A percentile compares a stretch with the other conserved stretches of the same genome.
These are phyloP conservation scores for Hirschfeldia incana DNA, from an alignment of 345 rosid genomes.

Conservation along the genomic window DNA sequence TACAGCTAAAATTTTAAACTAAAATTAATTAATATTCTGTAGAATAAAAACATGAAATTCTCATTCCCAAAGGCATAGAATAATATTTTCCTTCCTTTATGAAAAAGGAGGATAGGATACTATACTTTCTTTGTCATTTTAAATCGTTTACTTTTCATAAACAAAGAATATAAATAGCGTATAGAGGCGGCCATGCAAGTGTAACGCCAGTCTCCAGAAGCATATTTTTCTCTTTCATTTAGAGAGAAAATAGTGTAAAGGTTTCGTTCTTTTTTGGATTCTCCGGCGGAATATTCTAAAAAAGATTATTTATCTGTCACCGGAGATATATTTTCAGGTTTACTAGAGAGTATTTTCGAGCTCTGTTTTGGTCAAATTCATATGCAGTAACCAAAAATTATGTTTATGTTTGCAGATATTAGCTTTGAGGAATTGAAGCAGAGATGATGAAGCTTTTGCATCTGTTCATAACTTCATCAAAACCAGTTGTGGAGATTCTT, in stretches of 20 bases:
- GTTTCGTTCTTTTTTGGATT: conserved; percentile 5
- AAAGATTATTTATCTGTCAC: not conserved
- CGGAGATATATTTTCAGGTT: not conserved
- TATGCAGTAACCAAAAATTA: not conserved
- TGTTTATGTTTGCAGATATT: not conserved
- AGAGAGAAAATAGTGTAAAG: not conserved
- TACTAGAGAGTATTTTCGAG: not conserved
- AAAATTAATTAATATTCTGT: not conserved
- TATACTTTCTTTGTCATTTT: not conserved
- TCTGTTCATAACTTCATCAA: conserved; percentile 55
- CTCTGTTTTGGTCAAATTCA: not conserved
- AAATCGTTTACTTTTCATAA: not conserved
- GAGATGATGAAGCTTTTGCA: conserved; percentile 48
- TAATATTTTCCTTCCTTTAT: not conserved
- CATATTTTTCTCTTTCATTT: not conserved
- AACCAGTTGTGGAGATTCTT: conserved; percentile 57
- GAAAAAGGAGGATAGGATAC: not conserved
- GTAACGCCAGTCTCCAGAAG: not conserved
- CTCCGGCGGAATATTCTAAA: conserved; percentile 1
- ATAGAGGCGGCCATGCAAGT: conserved; percentile 11
- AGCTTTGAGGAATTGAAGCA: not conserved
- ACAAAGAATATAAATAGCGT: not conserved
- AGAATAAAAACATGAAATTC: not conserved
- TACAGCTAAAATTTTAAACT: not conserved
- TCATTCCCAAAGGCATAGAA: not conserved